These are phyloP conservation scores for Aphanomyces euteiches DNA, from an alignment of 352 stramenopile genomes.

Conservation along the genomic window DNA sequence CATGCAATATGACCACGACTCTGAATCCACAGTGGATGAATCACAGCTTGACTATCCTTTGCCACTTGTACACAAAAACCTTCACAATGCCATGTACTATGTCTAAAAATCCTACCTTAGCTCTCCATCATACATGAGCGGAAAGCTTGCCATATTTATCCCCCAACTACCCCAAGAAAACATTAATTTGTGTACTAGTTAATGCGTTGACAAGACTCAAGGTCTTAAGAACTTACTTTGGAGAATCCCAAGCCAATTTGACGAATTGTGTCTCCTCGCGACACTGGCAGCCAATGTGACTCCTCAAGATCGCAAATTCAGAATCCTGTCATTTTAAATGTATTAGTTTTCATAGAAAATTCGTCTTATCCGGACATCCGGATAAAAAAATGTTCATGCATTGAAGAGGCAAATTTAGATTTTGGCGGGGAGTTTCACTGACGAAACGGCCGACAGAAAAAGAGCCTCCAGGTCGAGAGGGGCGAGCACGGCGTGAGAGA, in stretches of 20 bases:
- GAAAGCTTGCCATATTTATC: too few relatives aligned
- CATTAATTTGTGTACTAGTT: too few relatives aligned
- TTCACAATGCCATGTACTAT: conserved; percentile 21
- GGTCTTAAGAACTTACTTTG: too few relatives aligned
- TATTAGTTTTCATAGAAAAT: not conserved
- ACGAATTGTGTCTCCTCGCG: too few relatives aligned
- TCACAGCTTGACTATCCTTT: not conserved
- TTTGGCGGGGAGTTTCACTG: conserved; percentile 9
- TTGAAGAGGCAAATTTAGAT: conserved; percentile 20
- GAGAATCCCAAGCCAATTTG: too few relatives aligned
- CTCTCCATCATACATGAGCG: too few relatives aligned
- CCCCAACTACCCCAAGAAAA: too few relatives aligned
- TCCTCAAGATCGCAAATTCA: too few relatives aligned
- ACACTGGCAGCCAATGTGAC: too few relatives aligned
- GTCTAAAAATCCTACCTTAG: not conserved
- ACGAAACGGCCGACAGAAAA: conserved; percentile 26
- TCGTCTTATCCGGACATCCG: not conserved
- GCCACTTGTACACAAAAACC: conserved; percentile 6
- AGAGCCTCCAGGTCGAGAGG: conserved; percentile 12
- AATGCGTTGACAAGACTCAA: too few relatives aligned
- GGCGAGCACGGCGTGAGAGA: conserved; percentile 19
- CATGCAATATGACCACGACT: conserved; percentile 44
- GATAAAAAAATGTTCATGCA: not conserved
- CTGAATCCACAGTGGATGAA: not conserved
- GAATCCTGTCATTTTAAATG: not conserved